phyloP scores from a whole-genome alignment of 208 protist genomes.

The Trypanosoma mega region DNA sequence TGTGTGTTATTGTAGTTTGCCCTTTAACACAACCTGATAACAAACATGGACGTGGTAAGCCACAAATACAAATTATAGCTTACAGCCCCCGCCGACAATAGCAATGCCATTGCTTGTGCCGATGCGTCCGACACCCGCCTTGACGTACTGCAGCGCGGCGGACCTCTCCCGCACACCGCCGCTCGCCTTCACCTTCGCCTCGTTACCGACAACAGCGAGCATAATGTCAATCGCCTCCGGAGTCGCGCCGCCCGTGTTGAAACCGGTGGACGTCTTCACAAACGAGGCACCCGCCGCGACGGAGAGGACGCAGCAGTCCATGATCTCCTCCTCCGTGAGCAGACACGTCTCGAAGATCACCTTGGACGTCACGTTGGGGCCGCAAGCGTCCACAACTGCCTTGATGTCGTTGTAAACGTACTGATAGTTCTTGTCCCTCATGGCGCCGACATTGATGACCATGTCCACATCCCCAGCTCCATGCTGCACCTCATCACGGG shows the following conservation, averaged over 20 bases:
- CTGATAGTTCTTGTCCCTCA: conserved; percentile 86
- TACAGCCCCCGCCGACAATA: conserved; percentile 37
- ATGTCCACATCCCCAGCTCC: conserved; percentile 95
- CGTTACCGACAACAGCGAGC: conserved; percentile 86
- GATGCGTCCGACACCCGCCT: conserved; percentile 84
- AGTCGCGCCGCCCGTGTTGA: conserved; percentile 86
- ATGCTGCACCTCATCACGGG: conserved; percentile 44
- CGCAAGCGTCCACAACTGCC: conserved; percentile 53
- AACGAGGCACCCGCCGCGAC: conserved; percentile 86
- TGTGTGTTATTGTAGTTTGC: background rate
- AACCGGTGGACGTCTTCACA: conserved; percentile 96
- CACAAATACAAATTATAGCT: too few relatives aligned
- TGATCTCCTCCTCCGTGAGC: conserved; percentile 85
- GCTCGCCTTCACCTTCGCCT: conserved; percentile 82
- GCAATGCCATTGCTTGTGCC: conserved; percentile 89
- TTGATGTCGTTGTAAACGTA: conserved; percentile 89
- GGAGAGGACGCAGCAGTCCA: conserved; percentile 86
- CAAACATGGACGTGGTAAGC: too few relatives aligned
- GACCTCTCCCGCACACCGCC: conserved; percentile 86
- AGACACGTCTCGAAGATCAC: conserved; percentile 96
- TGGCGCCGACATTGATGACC: conserved; percentile 91
- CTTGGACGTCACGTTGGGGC: conserved; percentile 46
- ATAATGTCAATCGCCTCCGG: conserved; percentile 89
- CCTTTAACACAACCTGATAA: background rate
- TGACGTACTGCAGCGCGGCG: conserved; percentile 80